These are phyloP conservation scores for Maudiozyma humilis DNA, from an alignment of 1,139 yeast genomes.

Conservation along the genomic window DNA sequence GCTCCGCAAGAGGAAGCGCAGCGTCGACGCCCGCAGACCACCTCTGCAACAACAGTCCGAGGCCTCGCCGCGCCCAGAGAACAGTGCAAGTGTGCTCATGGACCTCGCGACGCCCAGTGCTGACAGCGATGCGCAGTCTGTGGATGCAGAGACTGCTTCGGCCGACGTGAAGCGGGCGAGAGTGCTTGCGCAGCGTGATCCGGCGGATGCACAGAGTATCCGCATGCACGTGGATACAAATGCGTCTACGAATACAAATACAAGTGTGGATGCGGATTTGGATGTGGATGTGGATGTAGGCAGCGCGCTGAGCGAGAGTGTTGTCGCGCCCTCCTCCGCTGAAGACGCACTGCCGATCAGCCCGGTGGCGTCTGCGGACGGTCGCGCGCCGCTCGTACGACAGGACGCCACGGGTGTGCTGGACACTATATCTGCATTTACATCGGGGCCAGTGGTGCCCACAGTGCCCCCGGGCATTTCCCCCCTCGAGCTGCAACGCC, in stretches of 20 bases:
- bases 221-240: too few relatives aligned
- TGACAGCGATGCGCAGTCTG: too few relatives aligned
- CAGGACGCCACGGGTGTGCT: not conserved
- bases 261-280: not conserved
- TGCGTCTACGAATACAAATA: too few relatives aligned
- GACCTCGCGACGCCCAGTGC: too few relatives aligned
- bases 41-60: not conserved
- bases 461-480: not conserved
- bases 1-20: not conserved
- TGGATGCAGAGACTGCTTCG: too few relatives aligned
- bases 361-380: conserved; percentile 26
- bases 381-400: conserved; percentile 9
- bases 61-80: not conserved
- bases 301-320: not conserved
- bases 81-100: too few relatives aligned
- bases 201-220: too few relatives aligned
- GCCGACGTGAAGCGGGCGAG: too few relatives aligned
- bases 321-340: not conserved
- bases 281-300: not conserved
- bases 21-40: not conserved
- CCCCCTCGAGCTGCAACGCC: conserved; percentile 14
- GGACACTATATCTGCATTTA: not conserved
- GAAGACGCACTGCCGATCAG: conserved; percentile 27
- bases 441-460: not conserved
- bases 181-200: too few relatives aligned